These are phyloP conservation scores for Spongispora temasekensis DNA, from an alignment of 1,284 basidiomycete species.

Conservation along the genomic window DNA sequence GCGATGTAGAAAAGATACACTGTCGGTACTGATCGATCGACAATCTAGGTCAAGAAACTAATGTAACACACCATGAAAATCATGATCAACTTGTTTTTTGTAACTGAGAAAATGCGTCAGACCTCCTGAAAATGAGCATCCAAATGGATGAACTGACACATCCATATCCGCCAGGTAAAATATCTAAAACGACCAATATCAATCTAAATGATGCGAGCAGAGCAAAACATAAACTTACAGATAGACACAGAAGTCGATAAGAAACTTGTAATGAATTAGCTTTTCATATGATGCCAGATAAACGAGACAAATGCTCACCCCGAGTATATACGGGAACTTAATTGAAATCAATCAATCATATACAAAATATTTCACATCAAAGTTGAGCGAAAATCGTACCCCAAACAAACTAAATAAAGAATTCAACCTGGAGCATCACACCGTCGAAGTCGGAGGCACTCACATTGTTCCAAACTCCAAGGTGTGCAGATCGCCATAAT, in stretches of 20 bases:
- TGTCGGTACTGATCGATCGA: neutral
- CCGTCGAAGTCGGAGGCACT: neutral
- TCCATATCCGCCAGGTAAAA: neutral
- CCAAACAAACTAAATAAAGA: neutral
- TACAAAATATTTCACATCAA: neutral
- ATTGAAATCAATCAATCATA: neutral
- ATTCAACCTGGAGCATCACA: neutral
- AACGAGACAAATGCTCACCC: neutral
- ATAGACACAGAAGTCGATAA: neutral
- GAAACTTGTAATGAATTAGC: neutral
- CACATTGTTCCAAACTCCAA: neutral
- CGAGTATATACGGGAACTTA: neutral
- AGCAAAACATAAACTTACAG: neutral
- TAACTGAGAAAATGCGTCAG: neutral
- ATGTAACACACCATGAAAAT: neutral
- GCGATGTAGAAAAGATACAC: neutral
- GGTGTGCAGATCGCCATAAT: neutral
- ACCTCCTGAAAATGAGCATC: neutral
- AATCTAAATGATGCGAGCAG: neutral
- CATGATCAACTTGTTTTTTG: neutral
- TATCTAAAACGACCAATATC: neutral
- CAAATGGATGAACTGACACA: neutral
- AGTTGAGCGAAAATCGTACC: neutral
- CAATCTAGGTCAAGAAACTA: neutral
- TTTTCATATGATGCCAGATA: neutral